These are phyloP conservation scores for Achlya hypogyna DNA, from an alignment of 352 stramenopile species.

Conservation along the genomic window DNA sequence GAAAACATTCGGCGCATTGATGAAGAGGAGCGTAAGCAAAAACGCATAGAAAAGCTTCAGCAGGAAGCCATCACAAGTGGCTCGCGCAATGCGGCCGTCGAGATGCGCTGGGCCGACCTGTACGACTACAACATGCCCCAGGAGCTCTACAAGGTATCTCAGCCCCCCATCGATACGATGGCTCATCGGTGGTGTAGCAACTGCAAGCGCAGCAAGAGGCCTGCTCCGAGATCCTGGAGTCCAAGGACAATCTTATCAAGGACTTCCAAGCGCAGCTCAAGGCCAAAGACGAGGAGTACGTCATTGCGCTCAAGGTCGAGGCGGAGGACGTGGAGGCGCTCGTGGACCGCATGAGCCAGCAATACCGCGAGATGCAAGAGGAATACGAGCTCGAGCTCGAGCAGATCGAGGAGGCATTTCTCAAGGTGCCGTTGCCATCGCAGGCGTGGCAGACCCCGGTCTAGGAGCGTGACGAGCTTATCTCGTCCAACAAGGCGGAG, in stretches of 20 bases:
- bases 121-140: slow-evolving; percentile 91
- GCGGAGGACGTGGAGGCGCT: slow-evolving; percentile 86
- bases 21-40: slow-evolving; percentile 84
- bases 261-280: slow-evolving; percentile 90
- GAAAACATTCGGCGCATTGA: slow-evolving; percentile 85
- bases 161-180: not conserved
- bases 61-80: slow-evolving; percentile 86
- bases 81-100: slow-evolving; percentile 87
- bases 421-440: slow-evolving; percentile 32
- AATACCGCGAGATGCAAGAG: slow-evolving; percentile 90
- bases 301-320: slow-evolving; percentile 85
- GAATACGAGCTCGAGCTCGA: slow-evolving; percentile 91
- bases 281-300: slow-evolving; percentile 92
- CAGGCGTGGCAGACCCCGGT: not conserved
- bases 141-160: slow-evolving; percentile 74
- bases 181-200: slow-evolving; percentile 23
- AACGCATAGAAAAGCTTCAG: slow-evolving; percentile 77
- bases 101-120: slow-evolving; percentile 88
- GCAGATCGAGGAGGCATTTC: slow-evolving; percentile 89
- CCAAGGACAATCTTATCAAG: slow-evolving; percentile 82
- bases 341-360: slow-evolving; percentile 78
- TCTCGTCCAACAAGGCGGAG: slow-evolving; percentile 83
- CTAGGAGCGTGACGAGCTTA: slow-evolving; percentile 80
- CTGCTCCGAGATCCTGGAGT: slow-evolving; percentile 85
- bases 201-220: slow-evolving; percentile 80